Conservation (phyloP, 495 filamentous ascomycete genomes). For the Acidiella bohemica region DNA sequence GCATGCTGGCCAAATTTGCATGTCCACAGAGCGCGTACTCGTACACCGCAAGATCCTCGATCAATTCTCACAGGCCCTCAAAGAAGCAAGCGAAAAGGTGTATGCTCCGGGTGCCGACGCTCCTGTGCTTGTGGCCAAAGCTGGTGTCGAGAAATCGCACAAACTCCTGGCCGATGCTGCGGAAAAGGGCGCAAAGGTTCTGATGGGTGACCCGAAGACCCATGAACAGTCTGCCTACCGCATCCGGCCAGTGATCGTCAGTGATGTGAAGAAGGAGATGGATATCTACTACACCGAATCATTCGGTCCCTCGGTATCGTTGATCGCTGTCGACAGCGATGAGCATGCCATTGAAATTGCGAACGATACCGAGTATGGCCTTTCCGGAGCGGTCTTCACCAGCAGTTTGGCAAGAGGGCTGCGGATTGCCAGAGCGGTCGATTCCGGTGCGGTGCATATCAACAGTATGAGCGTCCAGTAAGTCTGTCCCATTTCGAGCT, state of each 20-base stretch:
- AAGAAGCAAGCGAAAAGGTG: slow-evolving; percentile 24
- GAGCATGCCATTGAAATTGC: slow-evolving; percentile 28
- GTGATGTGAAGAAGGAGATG: slow-evolving; percentile 62
- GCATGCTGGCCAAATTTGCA: slow-evolving; percentile 72
- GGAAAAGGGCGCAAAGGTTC: slow-evolving; percentile 51
- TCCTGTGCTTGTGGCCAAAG: slow-evolving; percentile 46
- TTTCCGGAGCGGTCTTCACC: slow-evolving; percentile 31
- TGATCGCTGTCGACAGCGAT: slow-evolving; percentile 38
- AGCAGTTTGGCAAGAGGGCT: slow-evolving; percentile 27
- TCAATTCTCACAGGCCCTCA: slow-evolving; percentile 51
- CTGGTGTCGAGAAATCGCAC: slow-evolving; percentile 43
- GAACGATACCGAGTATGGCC: slow-evolving; percentile 32
- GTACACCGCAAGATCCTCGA: slow-evolving; percentile 57
- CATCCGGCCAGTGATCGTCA: slow-evolving; percentile 61
- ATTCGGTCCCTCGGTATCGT: slow-evolving; percentile 64
- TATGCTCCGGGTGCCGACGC: slow-evolving; percentile 28
- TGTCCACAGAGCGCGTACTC: slow-evolving; percentile 80
- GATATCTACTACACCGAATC: slow-evolving; percentile 68
- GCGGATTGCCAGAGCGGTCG: slow-evolving; percentile 29
- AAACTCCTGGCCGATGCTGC: slow-evolving; percentile 52
- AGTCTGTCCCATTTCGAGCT: neutral
- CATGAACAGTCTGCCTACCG: slow-evolving; percentile 37
- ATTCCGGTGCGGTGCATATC: slow-evolving; percentile 56
- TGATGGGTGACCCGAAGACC: slow-evolving; percentile 41
- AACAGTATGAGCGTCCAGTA: slow-evolving; percentile 68